These are phyloP conservation scores for Scheffersomyces segobiensis DNA, from an alignment of 1,139 yeast genomes.

Conservation along the genomic window DNA sequence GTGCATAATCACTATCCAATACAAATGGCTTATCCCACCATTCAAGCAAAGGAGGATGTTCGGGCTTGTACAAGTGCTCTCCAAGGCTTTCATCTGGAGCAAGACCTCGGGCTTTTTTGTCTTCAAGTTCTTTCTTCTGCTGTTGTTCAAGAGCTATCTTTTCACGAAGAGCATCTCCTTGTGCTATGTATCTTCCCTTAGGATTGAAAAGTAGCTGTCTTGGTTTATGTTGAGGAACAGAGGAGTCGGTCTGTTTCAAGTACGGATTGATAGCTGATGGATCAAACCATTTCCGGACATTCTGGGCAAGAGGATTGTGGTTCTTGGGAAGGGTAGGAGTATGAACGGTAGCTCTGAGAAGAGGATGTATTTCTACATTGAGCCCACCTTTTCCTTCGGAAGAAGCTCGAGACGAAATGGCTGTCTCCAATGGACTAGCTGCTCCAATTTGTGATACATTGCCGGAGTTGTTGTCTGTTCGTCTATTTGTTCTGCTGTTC, in stretches of 20 bases:
- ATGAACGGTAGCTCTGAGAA: constrained; percentile 20
- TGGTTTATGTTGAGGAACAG: constrained; percentile 17
- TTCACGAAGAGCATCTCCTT: constrained; percentile 54
- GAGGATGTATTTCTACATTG: constrained; percentile 62
- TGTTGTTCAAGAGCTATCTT: constrained; percentile 33
- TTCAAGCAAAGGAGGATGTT: constrained; percentile 61
- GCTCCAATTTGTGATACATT: neutral
- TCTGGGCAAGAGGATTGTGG: constrained; percentile 31
- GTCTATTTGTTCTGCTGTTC: neutral
- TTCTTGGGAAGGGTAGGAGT: constrained; percentile 25
- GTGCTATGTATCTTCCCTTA: constrained; percentile 60
- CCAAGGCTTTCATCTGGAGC: constrained; percentile 49
- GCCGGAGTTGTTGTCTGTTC: neutral
- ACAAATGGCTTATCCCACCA: constrained; percentile 79
- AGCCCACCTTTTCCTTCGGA: constrained; percentile 37
- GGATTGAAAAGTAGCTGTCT: constrained; percentile 52
- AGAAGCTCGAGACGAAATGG: neutral
- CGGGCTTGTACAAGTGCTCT: constrained; percentile 50
- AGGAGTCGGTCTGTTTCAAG: constrained; percentile 40
- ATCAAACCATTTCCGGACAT: constrained; percentile 37
- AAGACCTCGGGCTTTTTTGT: constrained; percentile 41
- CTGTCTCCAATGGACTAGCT: neutral
- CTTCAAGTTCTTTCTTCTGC: constrained; percentile 21
- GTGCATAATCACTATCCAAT: constrained; percentile 26
- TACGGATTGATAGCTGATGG: constrained; percentile 59